Conservation (phyloP, 139 green algal genomes). For the Closterium sp. region DNA sequence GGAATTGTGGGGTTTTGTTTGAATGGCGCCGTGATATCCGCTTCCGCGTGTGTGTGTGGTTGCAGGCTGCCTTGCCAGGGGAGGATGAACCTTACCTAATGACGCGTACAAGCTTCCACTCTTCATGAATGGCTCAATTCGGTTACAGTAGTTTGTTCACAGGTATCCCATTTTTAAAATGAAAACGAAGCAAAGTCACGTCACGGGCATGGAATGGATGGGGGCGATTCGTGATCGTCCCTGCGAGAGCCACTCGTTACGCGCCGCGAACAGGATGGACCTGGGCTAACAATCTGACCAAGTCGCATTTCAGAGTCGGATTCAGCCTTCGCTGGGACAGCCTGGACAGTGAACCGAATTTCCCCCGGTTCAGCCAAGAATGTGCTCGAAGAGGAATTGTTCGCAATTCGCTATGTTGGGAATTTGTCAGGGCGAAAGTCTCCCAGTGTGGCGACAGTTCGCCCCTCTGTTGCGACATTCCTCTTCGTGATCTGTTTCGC, state of each 20-base stretch:
- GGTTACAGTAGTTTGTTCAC: too few relatives aligned
- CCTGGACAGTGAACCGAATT: not conserved
- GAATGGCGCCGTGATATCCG: too few relatives aligned
- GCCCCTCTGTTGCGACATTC: not conserved
- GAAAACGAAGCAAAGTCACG: too few relatives aligned
- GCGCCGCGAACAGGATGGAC: not conserved
- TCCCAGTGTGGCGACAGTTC: not conserved
- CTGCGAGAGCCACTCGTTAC: not conserved
- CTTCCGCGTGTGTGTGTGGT: too few relatives aligned
- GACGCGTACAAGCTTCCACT: too few relatives aligned
- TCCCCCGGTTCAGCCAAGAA: not conserved
- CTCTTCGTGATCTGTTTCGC: not conserved
- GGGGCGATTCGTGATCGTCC: not conserved
- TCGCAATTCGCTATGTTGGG: not conserved
- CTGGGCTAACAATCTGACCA: not conserved
- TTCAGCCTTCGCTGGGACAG: not conserved
- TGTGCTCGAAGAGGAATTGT: not conserved
- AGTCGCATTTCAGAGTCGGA: not conserved
- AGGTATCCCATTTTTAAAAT: too few relatives aligned
- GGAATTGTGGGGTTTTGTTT: too few relatives aligned
- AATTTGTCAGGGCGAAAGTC: not conserved
- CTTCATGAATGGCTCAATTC: too few relatives aligned
- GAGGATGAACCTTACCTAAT: too few relatives aligned
- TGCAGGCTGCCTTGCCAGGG: too few relatives aligned
- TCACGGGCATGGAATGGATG: not conserved